phyloP scores from a whole-genome alignment of 805 yeast genomes.

The Saccharomycopsis sp. region DNA sequence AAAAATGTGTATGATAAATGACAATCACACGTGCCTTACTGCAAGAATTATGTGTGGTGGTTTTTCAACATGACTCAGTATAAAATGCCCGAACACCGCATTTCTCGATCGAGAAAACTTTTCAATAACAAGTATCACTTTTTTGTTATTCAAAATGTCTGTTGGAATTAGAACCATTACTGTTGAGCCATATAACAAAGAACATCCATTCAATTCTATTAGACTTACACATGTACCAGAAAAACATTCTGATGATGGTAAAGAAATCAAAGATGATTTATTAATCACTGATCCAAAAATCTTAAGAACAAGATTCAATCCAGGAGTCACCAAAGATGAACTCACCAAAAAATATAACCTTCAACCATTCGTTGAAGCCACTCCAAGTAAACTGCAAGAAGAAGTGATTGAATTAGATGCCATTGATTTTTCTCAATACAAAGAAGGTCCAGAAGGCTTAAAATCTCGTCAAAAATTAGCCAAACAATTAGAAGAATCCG shows the following conservation, averaged over 20 bases:
- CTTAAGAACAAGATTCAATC: slow-evolving; percentile 5
- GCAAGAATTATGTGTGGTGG: no score
- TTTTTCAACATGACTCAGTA: no score
- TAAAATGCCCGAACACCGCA: no score
- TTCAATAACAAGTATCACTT: no score
- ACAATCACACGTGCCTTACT: no score
- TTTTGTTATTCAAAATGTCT: no score
- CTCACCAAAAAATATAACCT: slow-evolving; percentile 19
- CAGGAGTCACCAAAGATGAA: slow-evolving; percentile 1
- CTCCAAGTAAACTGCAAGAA: slow-evolving; percentile 16
- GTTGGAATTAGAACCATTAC: no score
- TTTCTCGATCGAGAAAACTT: no score
- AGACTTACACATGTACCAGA: slow-evolving; percentile 13
- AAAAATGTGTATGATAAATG: no score
- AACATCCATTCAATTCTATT: slow-evolving; percentile 8
- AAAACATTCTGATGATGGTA: slow-evolving; percentile 1
- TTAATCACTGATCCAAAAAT: slow-evolving; percentile 2
- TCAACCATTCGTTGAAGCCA: slow-evolving; percentile 24
- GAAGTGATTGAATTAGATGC: slow-evolving; percentile 10
- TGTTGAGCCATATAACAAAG: background rate
- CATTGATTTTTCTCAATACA: slow-evolving; percentile 29
- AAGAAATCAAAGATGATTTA: slow-evolving; percentile 4
- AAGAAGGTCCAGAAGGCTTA: slow-evolving; percentile 29
- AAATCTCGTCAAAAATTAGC: slow-evolving; percentile 27
- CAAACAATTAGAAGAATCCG: slow-evolving; percentile 28